These are phyloP conservation scores for Phlyctochytrium arcticum DNA, from an alignment of 192 early-diverging fungal species.

Conservation along the genomic window DNA sequence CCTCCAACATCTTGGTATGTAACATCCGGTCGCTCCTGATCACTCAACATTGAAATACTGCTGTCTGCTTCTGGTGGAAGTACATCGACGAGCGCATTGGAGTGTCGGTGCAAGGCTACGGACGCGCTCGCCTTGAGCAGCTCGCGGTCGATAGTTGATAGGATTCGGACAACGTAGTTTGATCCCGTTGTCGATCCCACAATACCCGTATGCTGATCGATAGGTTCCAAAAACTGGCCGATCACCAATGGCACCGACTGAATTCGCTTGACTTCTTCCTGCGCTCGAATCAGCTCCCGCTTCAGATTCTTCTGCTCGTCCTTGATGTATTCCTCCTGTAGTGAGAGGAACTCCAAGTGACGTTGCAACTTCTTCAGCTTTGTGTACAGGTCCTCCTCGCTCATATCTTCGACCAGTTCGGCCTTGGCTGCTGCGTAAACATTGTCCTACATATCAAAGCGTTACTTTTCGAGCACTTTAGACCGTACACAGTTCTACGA, in stretches of 20 bases:
- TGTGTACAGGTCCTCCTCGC: slow-evolving; percentile 85
- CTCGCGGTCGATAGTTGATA: slow-evolving; percentile 96
- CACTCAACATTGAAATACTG: slow-evolving; percentile 80
- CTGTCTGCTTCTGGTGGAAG: slow-evolving; percentile 89
- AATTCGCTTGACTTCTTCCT: slow-evolving; percentile 98
- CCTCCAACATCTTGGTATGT: slow-evolving; percentile 98
- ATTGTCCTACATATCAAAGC: slow-evolving; percentile 17
- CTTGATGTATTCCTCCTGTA: slow-evolving; percentile 99
- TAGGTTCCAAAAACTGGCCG: slow-evolving; percentile 97
- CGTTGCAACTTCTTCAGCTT: slow-evolving; percentile 92
- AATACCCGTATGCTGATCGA: slow-evolving; percentile 95
- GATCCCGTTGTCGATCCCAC: slow-evolving; percentile 88
- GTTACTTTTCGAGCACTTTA: too few relatives aligned
- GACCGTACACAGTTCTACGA: too few relatives aligned
- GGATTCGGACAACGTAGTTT: slow-evolving; percentile 89
- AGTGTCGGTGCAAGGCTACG: slow-evolving; percentile 94
- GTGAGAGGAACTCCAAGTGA: slow-evolving; percentile 89
- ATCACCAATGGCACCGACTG: slow-evolving; percentile 96
- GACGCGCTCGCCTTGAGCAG: slow-evolving; percentile 91
- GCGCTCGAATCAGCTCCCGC: slow-evolving; percentile 87
- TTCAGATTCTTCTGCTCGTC: slow-evolving; percentile 98
- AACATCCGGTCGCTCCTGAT: slow-evolving; percentile 69
- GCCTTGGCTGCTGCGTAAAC: slow-evolving; percentile 28
- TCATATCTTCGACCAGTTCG: slow-evolving; percentile 50
- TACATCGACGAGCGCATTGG: slow-evolving; percentile 94